These are phyloP conservation scores for Zygoascus biomembranicola DNA, from an alignment of 805 yeast genomes.

Conservation along the genomic window DNA sequence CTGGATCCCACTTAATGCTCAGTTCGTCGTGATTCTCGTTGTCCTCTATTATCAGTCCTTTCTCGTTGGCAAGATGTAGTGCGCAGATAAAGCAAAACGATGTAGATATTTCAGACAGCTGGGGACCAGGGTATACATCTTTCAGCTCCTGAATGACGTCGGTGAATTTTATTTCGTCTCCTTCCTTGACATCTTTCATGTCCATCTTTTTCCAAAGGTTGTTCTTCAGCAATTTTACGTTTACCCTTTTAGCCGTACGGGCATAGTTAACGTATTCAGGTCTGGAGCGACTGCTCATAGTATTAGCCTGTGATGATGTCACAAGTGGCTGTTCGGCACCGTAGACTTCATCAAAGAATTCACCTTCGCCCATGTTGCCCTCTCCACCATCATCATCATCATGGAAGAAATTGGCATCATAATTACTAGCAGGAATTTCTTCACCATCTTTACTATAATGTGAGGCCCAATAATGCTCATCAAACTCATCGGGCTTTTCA, in stretches of 20 bases:
- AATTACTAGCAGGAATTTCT: slow-evolving; percentile 4
- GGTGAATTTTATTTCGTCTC: slow-evolving; percentile 34
- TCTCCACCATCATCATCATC: slow-evolving; percentile 30
- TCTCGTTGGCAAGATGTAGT: slow-evolving; percentile 80
- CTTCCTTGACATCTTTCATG: slow-evolving; percentile 20
- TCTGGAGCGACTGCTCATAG: slow-evolving; percentile 14
- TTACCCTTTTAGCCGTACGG: slow-evolving; percentile 69
- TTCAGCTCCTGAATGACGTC: slow-evolving; percentile 43
- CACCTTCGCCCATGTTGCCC: slow-evolving; percentile 28
- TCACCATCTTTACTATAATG: slow-evolving; percentile 19
- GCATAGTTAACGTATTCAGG: slow-evolving; percentile 47
- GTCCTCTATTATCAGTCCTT: slow-evolving; percentile 53
- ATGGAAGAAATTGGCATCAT: slow-evolving; percentile 24
- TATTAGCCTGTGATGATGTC: slow-evolving; percentile 6
- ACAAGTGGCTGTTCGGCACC: slow-evolving; percentile 7
- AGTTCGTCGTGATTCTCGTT: slow-evolving; percentile 33
- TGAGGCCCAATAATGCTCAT: slow-evolving; percentile 43
- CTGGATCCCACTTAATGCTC: slow-evolving; percentile 18
- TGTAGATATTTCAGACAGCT: slow-evolving; percentile 64
- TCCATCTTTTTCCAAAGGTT: slow-evolving; percentile 55
- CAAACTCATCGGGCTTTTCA: slow-evolving; percentile 54
- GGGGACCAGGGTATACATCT: slow-evolving; percentile 45
- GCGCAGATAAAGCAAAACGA: slow-evolving; percentile 80
- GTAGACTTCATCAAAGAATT: slow-evolving; percentile 14
- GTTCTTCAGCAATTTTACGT: slow-evolving; percentile 62